Evolutionary conservation across 2,329 filamentous ascomycete genomes (phyloP), one percentile per base, ranked within the genome.

Genomic region (Paraphaeosphaeria minitans): DNA sequence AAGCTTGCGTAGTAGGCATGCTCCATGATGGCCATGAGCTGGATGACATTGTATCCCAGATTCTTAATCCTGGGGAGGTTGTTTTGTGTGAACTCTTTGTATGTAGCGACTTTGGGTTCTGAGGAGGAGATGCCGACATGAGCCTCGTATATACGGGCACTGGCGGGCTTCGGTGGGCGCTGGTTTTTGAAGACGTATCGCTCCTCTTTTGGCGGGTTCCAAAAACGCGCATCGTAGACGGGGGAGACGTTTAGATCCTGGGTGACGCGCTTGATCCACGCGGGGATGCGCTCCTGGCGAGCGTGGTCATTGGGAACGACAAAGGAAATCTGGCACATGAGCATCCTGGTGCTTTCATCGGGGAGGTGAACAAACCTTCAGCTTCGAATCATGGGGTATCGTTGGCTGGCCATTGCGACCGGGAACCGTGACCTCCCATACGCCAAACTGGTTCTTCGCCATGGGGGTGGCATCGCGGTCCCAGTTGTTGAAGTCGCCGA

Each of bases 1-100:
- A 99, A 99, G 73, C 94, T 98, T 70, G 95, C 95, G 76, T 99
- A 99, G 83, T 99, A 99, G 51, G 95, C 95, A 79, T 99, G 95
- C 76, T 99, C 95, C 94, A 99, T 99, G 73, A 99, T 85, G 47
- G 95, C 95, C 95, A 99, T 99, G 64, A 99, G 84, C 76, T 99
- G 95, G 67, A 99, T 98, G 55, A 93, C 91, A 75, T 99, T 98
- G 82, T 99, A 99, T 42, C 94, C 95, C 45, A 98, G 83, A 64
- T 87, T 82, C 73, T 93, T 89, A 80, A 99, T 98, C 58, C 94
- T 87, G 16, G 94, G 93, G 8, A 99, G 85, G 84, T 97, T 93
- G 76, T 91, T 92, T 71, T 88, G 84, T 2, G 94, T 98, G 77
- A 99, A 99, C 79, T 99, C 93, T 77, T 97, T 97, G 85, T 97